Conservation (phyloP, 345 rosid species). For the Camelina neglecta region DNA sequence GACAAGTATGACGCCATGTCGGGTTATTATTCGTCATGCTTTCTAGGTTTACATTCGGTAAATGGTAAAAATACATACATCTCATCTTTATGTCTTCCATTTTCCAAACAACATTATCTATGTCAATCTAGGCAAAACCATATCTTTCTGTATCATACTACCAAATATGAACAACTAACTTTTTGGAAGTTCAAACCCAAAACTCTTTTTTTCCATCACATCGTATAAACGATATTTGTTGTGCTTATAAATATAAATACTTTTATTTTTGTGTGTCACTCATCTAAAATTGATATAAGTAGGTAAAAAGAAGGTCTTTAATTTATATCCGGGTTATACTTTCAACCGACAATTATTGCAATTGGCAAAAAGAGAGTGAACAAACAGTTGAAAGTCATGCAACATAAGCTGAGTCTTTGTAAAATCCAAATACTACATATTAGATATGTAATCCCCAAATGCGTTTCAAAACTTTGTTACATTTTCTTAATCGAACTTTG, state of each 20-base stretch:
- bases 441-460: not conserved
- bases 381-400: slow-evolving; percentile 23
- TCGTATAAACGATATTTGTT: not conserved
- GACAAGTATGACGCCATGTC: slow-evolving; percentile 26
- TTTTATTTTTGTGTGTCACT: not conserved
- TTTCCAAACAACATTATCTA: not conserved
- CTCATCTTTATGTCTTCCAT: not conserved
- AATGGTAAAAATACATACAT: not conserved
- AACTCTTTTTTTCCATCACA: not conserved
- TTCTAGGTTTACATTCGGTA: not conserved
- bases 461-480: not conserved
- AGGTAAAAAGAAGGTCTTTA: slow-evolving; percentile 20
- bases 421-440: not conserved
- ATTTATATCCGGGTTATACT: slow-evolving; percentile 18
- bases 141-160: not conserved
- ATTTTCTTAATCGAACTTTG: not conserved
- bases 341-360: slow-evolving; percentile 30
- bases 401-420: slow-evolving; percentile 6
- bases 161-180: not conserved
- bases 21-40: slow-evolving; percentile 16
- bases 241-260: not conserved
- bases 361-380: slow-evolving; percentile 31
- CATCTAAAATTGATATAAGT: not conserved
- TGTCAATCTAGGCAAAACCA: too few relatives aligned
- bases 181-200: not conserved